Conservation (phyloP, 768 basidiomycete species). For the Mycena amicta region DNA sequence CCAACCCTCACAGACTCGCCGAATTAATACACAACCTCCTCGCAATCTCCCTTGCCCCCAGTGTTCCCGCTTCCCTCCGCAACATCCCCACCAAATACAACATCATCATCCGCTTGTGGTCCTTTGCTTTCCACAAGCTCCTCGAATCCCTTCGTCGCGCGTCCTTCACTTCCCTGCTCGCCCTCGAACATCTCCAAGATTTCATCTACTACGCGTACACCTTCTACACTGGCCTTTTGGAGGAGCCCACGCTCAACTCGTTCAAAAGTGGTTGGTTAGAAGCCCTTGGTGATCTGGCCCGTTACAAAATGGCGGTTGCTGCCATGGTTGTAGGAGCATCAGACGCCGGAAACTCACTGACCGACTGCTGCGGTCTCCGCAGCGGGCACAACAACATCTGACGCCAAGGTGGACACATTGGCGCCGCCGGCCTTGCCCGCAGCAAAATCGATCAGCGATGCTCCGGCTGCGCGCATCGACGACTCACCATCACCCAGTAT, state of each 20-base stretch:
- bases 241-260: conserved; percentile 67
- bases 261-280: conserved; percentile 93
- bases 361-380: conserved; percentile 58
- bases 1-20: conserved; percentile 66
- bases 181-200: conserved; percentile 90
- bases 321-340: conserved; percentile 66
- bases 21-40: conserved; percentile 91
- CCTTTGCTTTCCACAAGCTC: conserved; percentile 84
- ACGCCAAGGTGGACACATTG: conserved; percentile 23
- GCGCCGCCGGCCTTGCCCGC: conserved; percentile 21
- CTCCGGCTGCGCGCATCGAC: conserved; percentile 58
- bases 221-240: conserved; percentile 88
- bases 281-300: conserved; percentile 92
- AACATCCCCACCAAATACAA: conserved; percentile 94
- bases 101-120: conserved; percentile 93
- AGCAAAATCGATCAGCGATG: conserved; percentile 51
- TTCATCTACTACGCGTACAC: conserved; percentile 95
- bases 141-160: conserved; percentile 89
- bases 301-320: conserved; percentile 96
- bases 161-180: conserved; percentile 66
- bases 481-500: conserved; percentile 76
- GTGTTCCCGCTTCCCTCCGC: conserved; percentile 85
- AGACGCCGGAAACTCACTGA: conserved; percentile 47
- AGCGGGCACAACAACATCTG: conserved; percentile 40
- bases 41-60: conserved; percentile 80